A percentile compares a stretch with the other conserved stretches of the same genome.
Evolutionary conservation across 2,329 filamentous ascomycete genomes (phyloP).

Genomic region (Teratosphaeria zuluensis): DNA sequence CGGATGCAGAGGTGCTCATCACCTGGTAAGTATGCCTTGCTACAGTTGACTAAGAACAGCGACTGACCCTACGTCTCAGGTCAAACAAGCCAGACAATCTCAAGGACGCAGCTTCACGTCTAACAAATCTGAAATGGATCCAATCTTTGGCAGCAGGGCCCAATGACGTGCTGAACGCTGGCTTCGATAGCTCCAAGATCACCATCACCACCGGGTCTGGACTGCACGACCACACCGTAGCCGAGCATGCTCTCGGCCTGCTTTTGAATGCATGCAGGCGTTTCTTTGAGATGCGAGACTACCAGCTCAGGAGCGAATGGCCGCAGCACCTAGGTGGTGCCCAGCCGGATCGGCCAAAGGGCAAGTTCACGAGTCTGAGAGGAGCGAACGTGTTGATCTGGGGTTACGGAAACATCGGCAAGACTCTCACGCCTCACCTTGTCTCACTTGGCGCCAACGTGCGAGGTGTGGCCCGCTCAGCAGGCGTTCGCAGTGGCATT

Average conservation of each 20-base stretch:
- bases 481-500: slow-evolving; percentile 49
- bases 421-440: slow-evolving; percentile 48
- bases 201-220: slow-evolving; percentile 55
- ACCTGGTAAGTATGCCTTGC: slow-evolving; percentile 38
- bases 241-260: slow-evolving; percentile 54
- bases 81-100: slow-evolving; percentile 50
- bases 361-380: slow-evolving; percentile 50
- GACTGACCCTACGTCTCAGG: not conserved
- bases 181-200: slow-evolving; percentile 43
- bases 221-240: slow-evolving; percentile 55
- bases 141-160: slow-evolving; percentile 57
- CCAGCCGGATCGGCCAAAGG: slow-evolving; percentile 48
- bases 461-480: slow-evolving; percentile 45
- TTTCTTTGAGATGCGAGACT: slow-evolving; percentile 56
- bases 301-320: slow-evolving; percentile 49
- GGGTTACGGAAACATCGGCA: slow-evolving; percentile 60
- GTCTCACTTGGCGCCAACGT: slow-evolving; percentile 49
- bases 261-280: slow-evolving; percentile 46
- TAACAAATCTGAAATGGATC: slow-evolving; percentile 54
- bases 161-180: slow-evolving; percentile 54
- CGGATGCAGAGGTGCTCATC: slow-evolving; percentile 52
- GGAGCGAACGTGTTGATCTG: slow-evolving; percentile 51
- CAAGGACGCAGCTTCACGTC: slow-evolving; percentile 44
- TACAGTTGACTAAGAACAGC: not conserved
- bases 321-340: slow-evolving; percentile 52